phyloP scores from a whole-genome alignment of 164 flowering plant genomes.

The Kalanchoe fedtschenkoi region DNA sequence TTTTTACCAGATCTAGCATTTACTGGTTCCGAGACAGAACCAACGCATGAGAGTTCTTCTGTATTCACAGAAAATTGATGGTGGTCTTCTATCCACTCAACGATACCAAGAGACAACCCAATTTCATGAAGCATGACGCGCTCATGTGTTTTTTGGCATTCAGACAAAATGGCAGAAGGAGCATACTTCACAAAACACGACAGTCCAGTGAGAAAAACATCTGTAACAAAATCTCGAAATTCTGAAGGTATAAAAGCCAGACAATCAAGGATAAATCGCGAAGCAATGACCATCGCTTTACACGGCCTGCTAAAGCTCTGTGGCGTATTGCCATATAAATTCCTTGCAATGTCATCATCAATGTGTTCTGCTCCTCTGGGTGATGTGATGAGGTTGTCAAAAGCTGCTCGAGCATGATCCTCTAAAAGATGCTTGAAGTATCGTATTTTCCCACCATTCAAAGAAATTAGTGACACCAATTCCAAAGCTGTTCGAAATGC shows the following conservation, averaged over 20 bases:
- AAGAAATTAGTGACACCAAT: conserved; percentile 47
- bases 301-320: conserved; percentile 3
- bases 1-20: conserved; percentile 13
- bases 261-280: conserved; percentile 70
- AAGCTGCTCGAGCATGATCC: conserved; percentile 48
- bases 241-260: conserved; percentile 67
- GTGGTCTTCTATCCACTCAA: conserved; percentile 80
- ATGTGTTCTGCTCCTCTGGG: conserved; percentile 3
- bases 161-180: conserved; percentile 42
- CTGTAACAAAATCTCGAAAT: conserved; percentile 62
- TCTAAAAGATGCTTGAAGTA: conserved; percentile 64
- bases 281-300: conserved; percentile 21
- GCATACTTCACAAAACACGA: conserved; percentile 43
- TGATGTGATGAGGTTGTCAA: conserved; percentile 18
- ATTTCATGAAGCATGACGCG: conserved; percentile 82
- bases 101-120: conserved; percentile 72
- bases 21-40: conserved; percentile 12
- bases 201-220: conserved; percentile 61
- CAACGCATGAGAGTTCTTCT: conserved; percentile 11
- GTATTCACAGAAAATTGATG: conserved; percentile 26
- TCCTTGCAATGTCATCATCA: conserved; percentile 9
- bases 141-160: conserved; percentile 44
- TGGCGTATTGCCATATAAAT: conserved; percentile 8
- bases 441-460: conserved; percentile 56
- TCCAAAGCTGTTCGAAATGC: conserved; percentile 64